Conservation (phyloP, 495 filamentous ascomycete genomes). For the Daldinia loculata region DNA sequence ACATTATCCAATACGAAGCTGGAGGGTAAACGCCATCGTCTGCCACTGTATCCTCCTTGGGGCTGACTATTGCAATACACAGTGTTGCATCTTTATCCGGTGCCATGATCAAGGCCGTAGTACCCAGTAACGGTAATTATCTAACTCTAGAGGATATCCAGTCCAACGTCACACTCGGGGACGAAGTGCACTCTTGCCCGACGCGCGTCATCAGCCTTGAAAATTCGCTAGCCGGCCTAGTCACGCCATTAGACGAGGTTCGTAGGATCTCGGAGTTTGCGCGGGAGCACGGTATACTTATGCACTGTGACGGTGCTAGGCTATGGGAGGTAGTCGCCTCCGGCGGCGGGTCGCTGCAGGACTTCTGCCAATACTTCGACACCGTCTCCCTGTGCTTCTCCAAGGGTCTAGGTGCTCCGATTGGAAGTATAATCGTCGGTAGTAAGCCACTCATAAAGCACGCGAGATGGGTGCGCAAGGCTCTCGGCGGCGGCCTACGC, state of each 20-base stretch:
- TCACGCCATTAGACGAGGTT: constrained; percentile 75
- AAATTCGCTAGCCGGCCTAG: constrained; percentile 76
- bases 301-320: constrained; percentile 84
- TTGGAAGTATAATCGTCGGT: constrained; percentile 79
- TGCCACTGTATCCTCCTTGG: not conserved
- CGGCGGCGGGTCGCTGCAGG: constrained; percentile 64
- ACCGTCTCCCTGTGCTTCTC: constrained; percentile 81
- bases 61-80: constrained; percentile 20
- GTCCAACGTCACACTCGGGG: constrained; percentile 54
- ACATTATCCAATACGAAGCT: constrained; percentile 77
- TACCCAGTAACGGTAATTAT: constrained; percentile 68
- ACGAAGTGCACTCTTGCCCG: constrained; percentile 65
- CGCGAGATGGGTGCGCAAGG: constrained; percentile 78
- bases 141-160: constrained; percentile 77
- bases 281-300: constrained; percentile 65
- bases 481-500: constrained; percentile 78
- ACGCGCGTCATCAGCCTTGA: constrained; percentile 80
- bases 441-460: constrained; percentile 67
- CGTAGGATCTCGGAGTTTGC: constrained; percentile 71
- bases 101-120: constrained; percentile 63
- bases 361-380: constrained; percentile 75
- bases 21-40: constrained; percentile 59
- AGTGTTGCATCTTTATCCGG: constrained; percentile 64
- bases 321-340: constrained; percentile 75
- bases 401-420: constrained; percentile 83